Evolutionary conservation across 2,329 filamentous ascomycete genomes (phyloP).

Genomic region (Chalara sp.): DNA sequence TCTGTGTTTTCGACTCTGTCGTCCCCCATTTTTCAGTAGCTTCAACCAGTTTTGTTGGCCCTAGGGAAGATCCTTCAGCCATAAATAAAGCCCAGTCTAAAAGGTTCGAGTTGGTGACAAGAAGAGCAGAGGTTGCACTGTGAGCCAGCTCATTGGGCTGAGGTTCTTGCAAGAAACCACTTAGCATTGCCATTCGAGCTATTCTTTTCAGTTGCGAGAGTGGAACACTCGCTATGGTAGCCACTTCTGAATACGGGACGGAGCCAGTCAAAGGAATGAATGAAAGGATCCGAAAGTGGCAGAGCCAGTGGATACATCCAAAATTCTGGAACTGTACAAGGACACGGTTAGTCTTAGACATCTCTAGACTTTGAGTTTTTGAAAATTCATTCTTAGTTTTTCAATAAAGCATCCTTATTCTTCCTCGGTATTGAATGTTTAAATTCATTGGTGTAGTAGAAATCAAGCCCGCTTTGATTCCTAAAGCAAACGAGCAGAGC

Average conservation of each 20-base stretch:
- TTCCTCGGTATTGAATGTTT: too few species aligned
- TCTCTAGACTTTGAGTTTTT: too few species aligned
- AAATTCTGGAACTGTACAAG: slow-evolving; percentile 6
- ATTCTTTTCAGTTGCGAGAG: slow-evolving; percentile 19
- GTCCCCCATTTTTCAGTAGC: slow-evolving; percentile 24
- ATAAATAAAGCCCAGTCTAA: slow-evolving; percentile 28
- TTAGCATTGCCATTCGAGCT: slow-evolving; percentile 33
- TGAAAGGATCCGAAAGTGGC: slow-evolving; percentile 10
- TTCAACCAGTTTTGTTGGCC: slow-evolving; percentile 18
- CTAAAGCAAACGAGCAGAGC: too few species aligned
- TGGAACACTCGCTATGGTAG: slow-evolving; percentile 13
- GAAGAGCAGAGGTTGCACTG: slow-evolving; percentile 24
- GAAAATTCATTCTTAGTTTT: too few species aligned
- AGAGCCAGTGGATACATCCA: slow-evolving; percentile 8
- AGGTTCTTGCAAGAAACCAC: slow-evolving; percentile 28
- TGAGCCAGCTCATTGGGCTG: slow-evolving; percentile 26
- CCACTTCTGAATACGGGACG: slow-evolving; percentile 9
- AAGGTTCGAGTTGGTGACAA: slow-evolving; percentile 21
- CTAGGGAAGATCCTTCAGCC: slow-evolving; percentile 20
- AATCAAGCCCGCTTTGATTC: too few species aligned
- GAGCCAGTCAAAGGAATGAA: slow-evolving; percentile 10
- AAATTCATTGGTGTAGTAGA: too few species aligned
- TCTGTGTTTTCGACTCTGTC: slow-evolving; percentile 19
- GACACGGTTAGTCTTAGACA: too few species aligned
- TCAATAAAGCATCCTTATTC: too few species aligned